These are phyloP conservation scores for Xerocomus minutiporus DNA, from an alignment of 1,284 basidiomycete genomes.

Conservation along the genomic window DNA sequence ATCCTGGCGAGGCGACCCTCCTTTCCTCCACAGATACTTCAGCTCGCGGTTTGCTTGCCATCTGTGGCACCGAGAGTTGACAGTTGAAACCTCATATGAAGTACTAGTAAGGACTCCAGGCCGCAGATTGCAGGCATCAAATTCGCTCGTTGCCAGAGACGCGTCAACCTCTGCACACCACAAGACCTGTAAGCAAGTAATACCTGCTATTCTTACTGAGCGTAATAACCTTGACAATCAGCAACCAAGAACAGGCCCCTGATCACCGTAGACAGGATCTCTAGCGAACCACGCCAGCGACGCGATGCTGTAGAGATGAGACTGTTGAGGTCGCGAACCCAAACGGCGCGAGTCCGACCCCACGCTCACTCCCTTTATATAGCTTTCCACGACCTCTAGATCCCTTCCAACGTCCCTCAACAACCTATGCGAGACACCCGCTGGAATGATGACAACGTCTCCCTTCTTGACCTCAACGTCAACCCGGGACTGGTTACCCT, in stretches of 20 bases:
- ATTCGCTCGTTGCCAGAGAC: too few species aligned
- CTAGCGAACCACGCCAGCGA: neutral
- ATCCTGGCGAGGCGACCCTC: too few species aligned
- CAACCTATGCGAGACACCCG: neutral
- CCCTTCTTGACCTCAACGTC: neutral
- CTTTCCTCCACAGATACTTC: too few species aligned
- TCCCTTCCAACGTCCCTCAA: neutral
- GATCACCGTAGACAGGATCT: constrained; percentile 1
- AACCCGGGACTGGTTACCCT: neutral
- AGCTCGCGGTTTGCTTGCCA: too few species aligned
- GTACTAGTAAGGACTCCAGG: too few species aligned
- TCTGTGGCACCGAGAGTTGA: too few species aligned
- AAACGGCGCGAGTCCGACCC: constrained; percentile 1
- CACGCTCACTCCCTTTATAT: neutral
- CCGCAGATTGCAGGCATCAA: neutral
- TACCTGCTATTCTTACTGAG: neutral
- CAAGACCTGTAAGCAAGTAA: too few species aligned
- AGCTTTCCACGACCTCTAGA: neutral
- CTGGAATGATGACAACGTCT: constrained; percentile 1
- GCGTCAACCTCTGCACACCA: too few species aligned
- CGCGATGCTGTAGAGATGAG: neutral
- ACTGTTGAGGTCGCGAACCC: constrained; percentile 1
- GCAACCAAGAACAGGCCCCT: neutral
- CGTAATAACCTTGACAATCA: neutral
- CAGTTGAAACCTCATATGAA: too few species aligned